Percentiles rank a stretch among this genome's conserved stretches.
Conservation (phyloP, 2,329 filamentous ascomycete species). For the Colletotrichum sp. region DNA sequence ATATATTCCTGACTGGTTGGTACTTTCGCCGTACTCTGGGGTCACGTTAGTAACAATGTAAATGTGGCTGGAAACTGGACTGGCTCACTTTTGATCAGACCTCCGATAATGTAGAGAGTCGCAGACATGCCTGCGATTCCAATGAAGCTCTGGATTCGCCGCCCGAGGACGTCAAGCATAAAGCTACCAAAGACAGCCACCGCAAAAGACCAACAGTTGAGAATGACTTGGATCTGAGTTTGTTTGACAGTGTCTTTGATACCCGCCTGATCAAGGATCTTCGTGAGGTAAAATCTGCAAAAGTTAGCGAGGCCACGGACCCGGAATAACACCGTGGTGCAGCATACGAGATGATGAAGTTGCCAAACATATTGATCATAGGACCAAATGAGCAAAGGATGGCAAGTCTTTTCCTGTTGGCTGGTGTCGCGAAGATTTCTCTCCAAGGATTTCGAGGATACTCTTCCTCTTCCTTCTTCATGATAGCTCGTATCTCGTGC, state of each 20-base stretch:
- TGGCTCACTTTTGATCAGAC: conserved; percentile 27
- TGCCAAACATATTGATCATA: conserved; percentile 34
- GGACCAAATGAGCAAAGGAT: conserved; percentile 29
- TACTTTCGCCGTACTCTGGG: conserved; percentile 27
- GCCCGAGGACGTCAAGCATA: conserved; percentile 36
- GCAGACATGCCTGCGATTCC: conserved; percentile 27
- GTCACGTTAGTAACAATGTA: background rate
- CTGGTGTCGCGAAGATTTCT: conserved; percentile 28
- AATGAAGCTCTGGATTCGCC: conserved; percentile 32
- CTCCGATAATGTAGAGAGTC: conserved; percentile 27
- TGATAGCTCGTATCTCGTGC: conserved; percentile 27
- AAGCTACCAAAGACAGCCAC: conserved; percentile 37
- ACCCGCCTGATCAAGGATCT: conserved; percentile 34
- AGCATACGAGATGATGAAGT: conserved; percentile 34
- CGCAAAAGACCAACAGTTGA: conserved; percentile 41
- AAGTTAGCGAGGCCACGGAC: background rate
- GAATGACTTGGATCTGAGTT: conserved; percentile 35
- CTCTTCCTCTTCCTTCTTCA: conserved; percentile 27
- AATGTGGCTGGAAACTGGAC: background rate
- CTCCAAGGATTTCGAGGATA: conserved; percentile 31
- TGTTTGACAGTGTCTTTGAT: conserved; percentile 29
- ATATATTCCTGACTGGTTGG: conserved; percentile 38
- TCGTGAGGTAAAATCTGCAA: conserved; percentile 30
- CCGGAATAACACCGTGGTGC: no score
- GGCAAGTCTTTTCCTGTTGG: conserved; percentile 27